Evolutionary conservation across 768 basidiomycete species (phyloP).

Genomic region (Hirschioporus abietinus): DNA sequence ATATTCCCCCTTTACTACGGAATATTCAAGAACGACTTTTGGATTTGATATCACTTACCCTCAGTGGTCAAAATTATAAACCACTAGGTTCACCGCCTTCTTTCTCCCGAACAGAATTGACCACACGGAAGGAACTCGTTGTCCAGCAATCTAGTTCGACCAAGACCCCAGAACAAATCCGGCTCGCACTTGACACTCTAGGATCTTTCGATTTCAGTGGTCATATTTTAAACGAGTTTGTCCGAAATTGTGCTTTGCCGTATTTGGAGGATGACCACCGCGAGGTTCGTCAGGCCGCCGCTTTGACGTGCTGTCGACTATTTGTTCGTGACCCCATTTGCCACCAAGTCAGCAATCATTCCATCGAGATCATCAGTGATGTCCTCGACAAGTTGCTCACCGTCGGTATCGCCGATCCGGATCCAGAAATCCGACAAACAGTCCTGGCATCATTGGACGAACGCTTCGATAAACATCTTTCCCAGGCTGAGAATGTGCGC

Average conservation of each 20-base stretch:
- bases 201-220: constrained; percentile 95
- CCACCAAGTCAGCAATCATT: constrained; percentile 91
- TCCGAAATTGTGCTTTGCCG: constrained; percentile 84
- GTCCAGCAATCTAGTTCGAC: constrained; percentile 42
- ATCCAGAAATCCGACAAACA: constrained; percentile 75
- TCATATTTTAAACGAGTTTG: constrained; percentile 95
- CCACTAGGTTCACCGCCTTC: constrained; percentile 80
- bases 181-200: constrained; percentile 80
- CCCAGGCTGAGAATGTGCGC: constrained; percentile 97
- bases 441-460: constrained; percentile 86
- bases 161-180: constrained; percentile 64
- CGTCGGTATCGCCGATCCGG: constrained; percentile 94
- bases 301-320: constrained; percentile 84
- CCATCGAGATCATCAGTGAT: constrained; percentile 95
- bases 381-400: constrained; percentile 96
- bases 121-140: constrained; percentile 44
- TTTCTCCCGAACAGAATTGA: constrained; percentile 47
- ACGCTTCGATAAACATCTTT: constrained; percentile 93
- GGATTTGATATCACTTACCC: constrained; percentile 73
- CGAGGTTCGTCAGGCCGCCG: constrained; percentile 85
- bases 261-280: constrained; percentile 91
- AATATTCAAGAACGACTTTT: constrained; percentile 94
- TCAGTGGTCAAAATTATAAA: constrained; percentile 82
- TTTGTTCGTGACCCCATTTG: constrained; percentile 95
- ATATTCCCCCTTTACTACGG: constrained; percentile 85